These are phyloP conservation scores for Nemania abortiva DNA, from an alignment of 2,329 filamentous ascomycete genomes.

Conservation along the genomic window DNA sequence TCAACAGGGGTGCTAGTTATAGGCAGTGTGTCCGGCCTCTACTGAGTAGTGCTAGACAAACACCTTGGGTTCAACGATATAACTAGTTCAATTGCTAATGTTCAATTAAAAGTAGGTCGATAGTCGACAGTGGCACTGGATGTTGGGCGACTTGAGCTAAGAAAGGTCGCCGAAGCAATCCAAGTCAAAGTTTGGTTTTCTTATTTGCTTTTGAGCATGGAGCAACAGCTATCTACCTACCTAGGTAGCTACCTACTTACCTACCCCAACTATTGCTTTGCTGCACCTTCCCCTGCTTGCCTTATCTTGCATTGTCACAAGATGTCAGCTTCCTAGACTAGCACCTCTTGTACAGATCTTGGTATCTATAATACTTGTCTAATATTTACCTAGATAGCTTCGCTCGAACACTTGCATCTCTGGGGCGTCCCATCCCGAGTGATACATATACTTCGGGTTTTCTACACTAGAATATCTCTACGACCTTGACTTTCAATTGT, in stretches of 20 bases:
- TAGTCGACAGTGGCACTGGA: not conserved
- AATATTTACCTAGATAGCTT: too few relatives aligned
- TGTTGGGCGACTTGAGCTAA: too few relatives aligned
- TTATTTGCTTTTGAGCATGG: too few relatives aligned
- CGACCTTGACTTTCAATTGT: too few relatives aligned
- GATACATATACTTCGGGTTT: too few relatives aligned
- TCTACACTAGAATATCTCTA: too few relatives aligned
- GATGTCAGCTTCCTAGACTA: slow-evolving; percentile 12
- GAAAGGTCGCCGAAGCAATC: too few relatives aligned
- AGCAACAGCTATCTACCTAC: too few relatives aligned
- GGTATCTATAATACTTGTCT: not conserved
- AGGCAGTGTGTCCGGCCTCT: not conserved
- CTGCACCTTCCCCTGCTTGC: slow-evolving; percentile 11
- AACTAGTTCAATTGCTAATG: not conserved
- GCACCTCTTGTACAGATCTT: not conserved
- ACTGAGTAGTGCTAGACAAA: not conserved
- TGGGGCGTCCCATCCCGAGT: too few relatives aligned
- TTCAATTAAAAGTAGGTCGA: not conserved
- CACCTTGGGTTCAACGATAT: not conserved
- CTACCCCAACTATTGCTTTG: slow-evolving; percentile 1
- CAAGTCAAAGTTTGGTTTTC: too few relatives aligned
- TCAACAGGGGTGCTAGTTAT: not conserved
- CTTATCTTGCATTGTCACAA: slow-evolving; percentile 22
- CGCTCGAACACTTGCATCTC: too few relatives aligned
- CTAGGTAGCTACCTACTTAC: not conserved